Conservation (phyloP, 108 stramenopile genomes). For the Asterionellopsis glacialis region DNA sequence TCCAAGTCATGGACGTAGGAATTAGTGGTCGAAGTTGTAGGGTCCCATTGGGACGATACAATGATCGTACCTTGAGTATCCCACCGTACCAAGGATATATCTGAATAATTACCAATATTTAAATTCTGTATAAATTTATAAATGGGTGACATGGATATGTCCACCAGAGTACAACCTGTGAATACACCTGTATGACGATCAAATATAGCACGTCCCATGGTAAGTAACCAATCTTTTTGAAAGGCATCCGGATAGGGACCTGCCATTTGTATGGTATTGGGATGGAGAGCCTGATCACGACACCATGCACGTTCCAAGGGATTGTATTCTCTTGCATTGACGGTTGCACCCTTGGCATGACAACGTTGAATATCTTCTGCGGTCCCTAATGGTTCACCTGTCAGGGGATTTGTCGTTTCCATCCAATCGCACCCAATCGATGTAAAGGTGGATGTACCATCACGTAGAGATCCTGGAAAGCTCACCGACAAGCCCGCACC, state of each 20-base stretch:
- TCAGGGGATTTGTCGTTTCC: slow-evolving; percentile 22
- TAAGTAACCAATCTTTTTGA: slow-evolving; percentile 21
- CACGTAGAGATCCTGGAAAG: slow-evolving; percentile 25
- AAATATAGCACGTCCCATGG: slow-evolving; percentile 30
- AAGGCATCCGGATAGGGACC: slow-evolving; percentile 37
- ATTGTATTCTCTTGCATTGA: slow-evolving; percentile 36
- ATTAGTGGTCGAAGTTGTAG: too few relatives aligned
- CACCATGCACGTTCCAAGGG: slow-evolving; percentile 57
- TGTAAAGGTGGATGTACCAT: slow-evolving; percentile 11
- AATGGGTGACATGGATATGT: slow-evolving; percentile 24
- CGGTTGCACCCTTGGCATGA: slow-evolving; percentile 30
- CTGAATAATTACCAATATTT: slow-evolving; percentile 1
- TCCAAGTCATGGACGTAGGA: too few relatives aligned
- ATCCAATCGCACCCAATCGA: slow-evolving; percentile 63
- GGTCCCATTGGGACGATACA: too few relatives aligned
- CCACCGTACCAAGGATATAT: too few relatives aligned
- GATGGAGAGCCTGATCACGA: slow-evolving; percentile 39
- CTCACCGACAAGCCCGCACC: slow-evolving; percentile 36
- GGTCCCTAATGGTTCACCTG: slow-evolving; percentile 25
- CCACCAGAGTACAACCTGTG: slow-evolving; percentile 30
- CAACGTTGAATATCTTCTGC: slow-evolving; percentile 41
- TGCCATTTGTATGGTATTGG: slow-evolving; percentile 13
- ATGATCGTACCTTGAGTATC: too few relatives aligned
- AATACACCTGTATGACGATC: slow-evolving; percentile 43
- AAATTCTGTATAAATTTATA: slow-evolving; percentile 22